Evolutionary conservation across 1,139 yeast genomes (phyloP).

Genomic region (Zygoascus hellenicus): DNA sequence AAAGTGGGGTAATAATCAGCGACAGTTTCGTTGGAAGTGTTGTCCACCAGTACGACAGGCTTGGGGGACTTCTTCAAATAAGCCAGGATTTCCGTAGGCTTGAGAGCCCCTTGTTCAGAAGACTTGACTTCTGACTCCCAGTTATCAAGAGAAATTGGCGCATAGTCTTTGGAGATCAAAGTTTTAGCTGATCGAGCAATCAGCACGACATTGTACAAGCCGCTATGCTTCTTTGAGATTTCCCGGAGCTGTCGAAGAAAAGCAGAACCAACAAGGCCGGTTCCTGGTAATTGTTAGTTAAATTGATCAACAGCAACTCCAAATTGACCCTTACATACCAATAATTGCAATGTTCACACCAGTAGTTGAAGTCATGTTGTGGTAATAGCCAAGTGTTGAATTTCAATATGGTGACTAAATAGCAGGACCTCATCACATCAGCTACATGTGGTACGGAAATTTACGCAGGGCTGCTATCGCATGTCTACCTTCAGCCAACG

Average conservation of each 20-base stretch:
- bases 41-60: constrained; percentile 85
- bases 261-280: constrained; percentile 94
- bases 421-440: background rate
- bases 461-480: background rate
- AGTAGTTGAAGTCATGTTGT: constrained; percentile 15
- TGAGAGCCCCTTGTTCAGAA: constrained; percentile 38
- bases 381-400: no score
- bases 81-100: constrained; percentile 51
- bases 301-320: no score
- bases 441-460: background rate
- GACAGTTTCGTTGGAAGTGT: constrained; percentile 76
- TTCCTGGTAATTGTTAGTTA: constrained; percentile 39
- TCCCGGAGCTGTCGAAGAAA: constrained; percentile 65
- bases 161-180: constrained; percentile 58
- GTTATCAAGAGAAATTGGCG: constrained; percentile 56
- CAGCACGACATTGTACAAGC: constrained; percentile 64
- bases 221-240: constrained; percentile 37
- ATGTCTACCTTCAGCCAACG: background rate
- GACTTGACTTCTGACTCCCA: constrained; percentile 42
- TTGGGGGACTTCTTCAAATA: constrained; percentile 59
- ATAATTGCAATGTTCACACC: constrained; percentile 70
- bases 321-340: no score
- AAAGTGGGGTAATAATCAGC: constrained; percentile 75
- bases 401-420: background rate
- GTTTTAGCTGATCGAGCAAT: constrained; percentile 73